A percentile compares a stretch with the other conserved stretches of the same genome.
phyloP scores from a whole-genome alignment of 2,329 filamentous ascomycete species.

The Nemania abortiva region DNA sequence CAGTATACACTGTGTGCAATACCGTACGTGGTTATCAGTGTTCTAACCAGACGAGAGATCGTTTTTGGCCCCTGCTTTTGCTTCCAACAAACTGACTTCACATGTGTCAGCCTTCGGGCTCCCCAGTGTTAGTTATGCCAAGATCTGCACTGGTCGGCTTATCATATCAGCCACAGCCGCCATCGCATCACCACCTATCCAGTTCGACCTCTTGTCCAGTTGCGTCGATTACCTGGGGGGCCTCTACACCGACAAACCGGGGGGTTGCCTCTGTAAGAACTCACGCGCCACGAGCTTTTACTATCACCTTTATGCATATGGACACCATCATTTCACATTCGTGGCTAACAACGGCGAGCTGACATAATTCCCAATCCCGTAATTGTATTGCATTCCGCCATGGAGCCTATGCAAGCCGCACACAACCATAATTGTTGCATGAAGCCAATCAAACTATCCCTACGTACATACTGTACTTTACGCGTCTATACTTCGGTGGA shows the following conservation, averaged over 20 bases:
- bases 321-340: background rate
- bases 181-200: conserved; percentile 9
- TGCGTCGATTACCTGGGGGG: background rate
- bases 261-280: background rate
- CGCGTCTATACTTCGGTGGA: no score
- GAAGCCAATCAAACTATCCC: background rate
- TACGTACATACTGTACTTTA: background rate
- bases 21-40: background rate
- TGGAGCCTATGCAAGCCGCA: background rate
- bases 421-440: background rate
- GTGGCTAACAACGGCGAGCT: background rate
- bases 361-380: background rate
- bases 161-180: conserved; percentile 14
- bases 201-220: background rate
- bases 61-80: background rate
- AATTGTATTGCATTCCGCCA: background rate
- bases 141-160: conserved; percentile 2
- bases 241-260: conserved; percentile 1
- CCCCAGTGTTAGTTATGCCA: background rate
- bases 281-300: background rate
- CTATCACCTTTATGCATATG: background rate
- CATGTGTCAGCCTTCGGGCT: conserved; percentile 12
- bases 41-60: no score
- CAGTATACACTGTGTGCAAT: background rate
- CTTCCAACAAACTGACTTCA: no score